Base-by-base conservation (phyloP, 1,139 yeast species). In the Candida sanyaensis region DNA sequence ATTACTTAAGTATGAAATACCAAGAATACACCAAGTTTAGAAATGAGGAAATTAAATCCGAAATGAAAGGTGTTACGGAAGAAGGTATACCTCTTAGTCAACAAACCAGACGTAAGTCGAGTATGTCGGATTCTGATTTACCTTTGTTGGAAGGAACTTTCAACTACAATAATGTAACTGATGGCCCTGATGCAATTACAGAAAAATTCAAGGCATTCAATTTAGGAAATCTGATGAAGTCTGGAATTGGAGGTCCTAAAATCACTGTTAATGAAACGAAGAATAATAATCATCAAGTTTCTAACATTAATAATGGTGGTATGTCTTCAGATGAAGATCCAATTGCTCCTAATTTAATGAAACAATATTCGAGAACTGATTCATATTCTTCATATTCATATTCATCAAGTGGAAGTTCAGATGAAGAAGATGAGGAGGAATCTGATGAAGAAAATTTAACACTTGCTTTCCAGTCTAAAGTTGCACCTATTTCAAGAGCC, bases 361-460 rank as follows among this genome's bases (percentile, higher is more conserved):
- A 48, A 9, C 32, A 38, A 36, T 42, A 31, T 28, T 30, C 45
- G 8, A 44, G 42, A 10, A n/a, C 41, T 29, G 47, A 44, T 13
- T 33, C 49, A 10, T 46, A 42, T 17, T 52, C 55, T 6, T 44
- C 55, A 8, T 51, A 45, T 6, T 44, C 55, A 8, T 51, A 45
- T 39, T 54, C 58, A 3, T 47, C 56, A 6, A 44, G 48, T 36
- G 45, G 50, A 13, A 50, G 45, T 8, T 50, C 52, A 17, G 58
- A 54, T 21, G 65, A 57, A 11, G 64, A 55, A 12, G 63, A 54
- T 9, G 61, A 63, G 37, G 71, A 64, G 24, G 70, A 66, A 26
- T 75, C 68, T 6, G 69, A 68, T 46, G 79, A 69, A 42, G 78
- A 69, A 43, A 79, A 81, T 55, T 63, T 82, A 51, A 81, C 84